Conservation (phyloP, 129 eudicot species). For the Silybum marianum region DNA sequence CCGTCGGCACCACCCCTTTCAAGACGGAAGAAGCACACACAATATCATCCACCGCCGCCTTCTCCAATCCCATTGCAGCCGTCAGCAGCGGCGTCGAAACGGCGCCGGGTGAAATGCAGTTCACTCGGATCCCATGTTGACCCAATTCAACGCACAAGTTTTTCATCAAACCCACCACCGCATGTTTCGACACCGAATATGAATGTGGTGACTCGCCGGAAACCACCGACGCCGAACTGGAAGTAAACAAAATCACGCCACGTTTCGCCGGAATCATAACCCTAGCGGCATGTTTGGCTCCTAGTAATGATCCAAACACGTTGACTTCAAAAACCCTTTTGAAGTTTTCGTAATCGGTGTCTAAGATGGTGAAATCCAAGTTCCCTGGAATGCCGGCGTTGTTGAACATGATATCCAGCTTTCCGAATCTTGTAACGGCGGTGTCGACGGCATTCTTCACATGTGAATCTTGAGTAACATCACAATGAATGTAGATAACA, state of each 20-base stretch:
- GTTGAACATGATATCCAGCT: conserved; percentile 74
- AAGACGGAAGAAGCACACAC: conserved; percentile 37
- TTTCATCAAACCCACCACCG: conserved; percentile 65
- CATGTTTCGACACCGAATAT: conserved; percentile 65
- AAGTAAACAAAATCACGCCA: conserved; percentile 68
- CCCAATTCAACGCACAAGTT: conserved; percentile 72
- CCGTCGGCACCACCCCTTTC: conserved; percentile 59
- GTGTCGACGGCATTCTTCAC: conserved; percentile 42
- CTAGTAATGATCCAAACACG: conserved; percentile 58
- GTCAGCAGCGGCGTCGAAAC: conserved; percentile 59
- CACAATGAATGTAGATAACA: conserved; percentile 54
- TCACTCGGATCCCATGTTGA: conserved; percentile 64
- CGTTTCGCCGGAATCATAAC: conserved; percentile 70
- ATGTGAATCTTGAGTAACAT: conserved; percentile 56
- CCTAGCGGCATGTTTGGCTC: conserved; percentile 80
- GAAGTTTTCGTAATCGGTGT: conserved; percentile 51
- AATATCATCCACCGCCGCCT: conserved; percentile 42
- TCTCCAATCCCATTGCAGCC: conserved; percentile 42
- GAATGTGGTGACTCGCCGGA: conserved; percentile 62
- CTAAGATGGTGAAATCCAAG: conserved; percentile 42
- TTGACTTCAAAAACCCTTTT: conserved; percentile 66
- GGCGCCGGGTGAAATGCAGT: conserved; percentile 58
- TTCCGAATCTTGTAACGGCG: conserved; percentile 51
- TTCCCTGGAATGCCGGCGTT: conserved; percentile 70
- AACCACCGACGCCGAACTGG: conserved; percentile 41